phyloP scores from a whole-genome alignment of 768 basidiomycete species.

The Naganishia friedmannii region DNA sequence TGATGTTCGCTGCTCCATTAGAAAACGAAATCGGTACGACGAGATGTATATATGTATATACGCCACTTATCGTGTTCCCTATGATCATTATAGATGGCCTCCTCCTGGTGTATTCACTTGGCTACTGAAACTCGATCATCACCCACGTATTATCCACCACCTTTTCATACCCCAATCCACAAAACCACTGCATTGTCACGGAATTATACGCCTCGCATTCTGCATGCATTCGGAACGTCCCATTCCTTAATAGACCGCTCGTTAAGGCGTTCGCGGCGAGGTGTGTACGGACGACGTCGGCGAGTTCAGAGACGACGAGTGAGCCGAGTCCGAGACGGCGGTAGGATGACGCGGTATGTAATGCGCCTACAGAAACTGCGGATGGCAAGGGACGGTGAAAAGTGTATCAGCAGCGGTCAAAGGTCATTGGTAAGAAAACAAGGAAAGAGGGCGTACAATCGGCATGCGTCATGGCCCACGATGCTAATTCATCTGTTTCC shows the following conservation, averaged over 20 bases:
- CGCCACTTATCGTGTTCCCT: no score
- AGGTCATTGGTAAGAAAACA: not conserved
- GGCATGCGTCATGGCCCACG: slow-evolving; percentile 3
- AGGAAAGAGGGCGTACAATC: not conserved
- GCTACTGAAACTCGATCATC: not conserved
- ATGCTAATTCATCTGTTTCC: slow-evolving; percentile 11
- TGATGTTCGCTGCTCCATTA: no score
- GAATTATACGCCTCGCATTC: slow-evolving; percentile 13
- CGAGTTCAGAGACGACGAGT: not conserved
- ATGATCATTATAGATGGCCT: no score
- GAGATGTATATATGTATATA: not conserved
- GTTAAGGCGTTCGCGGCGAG: not conserved
- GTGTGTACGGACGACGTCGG: not conserved
- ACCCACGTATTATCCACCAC: slow-evolving; percentile 12
- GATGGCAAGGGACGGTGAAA: no score
- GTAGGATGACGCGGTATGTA: slow-evolving; percentile 5
- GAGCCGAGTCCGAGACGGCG: not conserved
- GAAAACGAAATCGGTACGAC: not conserved
- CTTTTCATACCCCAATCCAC: slow-evolving; percentile 1
- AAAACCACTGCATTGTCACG: slow-evolving; percentile 1
- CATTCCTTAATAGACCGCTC: not conserved
- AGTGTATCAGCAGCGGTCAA: not conserved
- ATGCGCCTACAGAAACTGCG: slow-evolving; percentile 6
- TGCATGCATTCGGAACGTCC: not conserved
- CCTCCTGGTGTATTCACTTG: no score